Conservation (phyloP, 371 early-diverging fungal genomes). For the Coemansia sp. region DNA sequence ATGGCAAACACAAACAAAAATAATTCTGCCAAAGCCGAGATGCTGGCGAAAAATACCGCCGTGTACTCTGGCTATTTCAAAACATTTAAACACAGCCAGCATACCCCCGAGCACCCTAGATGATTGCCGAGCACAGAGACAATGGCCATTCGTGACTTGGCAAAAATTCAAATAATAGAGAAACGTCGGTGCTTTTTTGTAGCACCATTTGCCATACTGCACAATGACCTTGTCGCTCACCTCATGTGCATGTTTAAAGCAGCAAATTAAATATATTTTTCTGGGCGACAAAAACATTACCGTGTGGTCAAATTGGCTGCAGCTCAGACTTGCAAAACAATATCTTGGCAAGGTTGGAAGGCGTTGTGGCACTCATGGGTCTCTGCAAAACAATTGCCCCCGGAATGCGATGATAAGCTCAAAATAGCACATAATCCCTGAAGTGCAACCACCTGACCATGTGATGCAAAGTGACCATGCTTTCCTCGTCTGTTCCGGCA, state of each 20-base stretch:
- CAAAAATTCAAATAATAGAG: not conserved
- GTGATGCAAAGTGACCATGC: not conserved
- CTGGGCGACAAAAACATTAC: not conserved
- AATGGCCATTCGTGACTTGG: not conserved
- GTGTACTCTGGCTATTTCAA: not conserved
- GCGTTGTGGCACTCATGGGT: not conserved
- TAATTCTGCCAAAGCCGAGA: not conserved
- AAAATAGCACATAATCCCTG: conserved; percentile 3
- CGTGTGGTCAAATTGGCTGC: not conserved
- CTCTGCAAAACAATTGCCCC: not conserved
- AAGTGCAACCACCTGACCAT: not conserved
- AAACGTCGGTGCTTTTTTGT: not conserved
- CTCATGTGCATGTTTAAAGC: not conserved
- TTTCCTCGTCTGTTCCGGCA: not conserved
- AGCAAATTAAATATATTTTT: not conserved
- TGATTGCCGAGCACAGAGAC: not conserved
- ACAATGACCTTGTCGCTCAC: not conserved
- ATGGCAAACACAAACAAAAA: not conserved
- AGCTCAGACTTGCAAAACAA: not conserved
- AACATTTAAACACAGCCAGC: not conserved
- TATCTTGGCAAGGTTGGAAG: not conserved
- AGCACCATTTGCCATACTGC: not conserved
- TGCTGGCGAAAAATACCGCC: not conserved
- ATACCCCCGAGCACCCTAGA: not conserved
- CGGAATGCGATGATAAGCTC: not conserved